Evolutionary conservation across 768 basidiomycete species (phyloP), one percentile per base, ranked within the genome.

Genomic region (Mycena maculata): DNA sequence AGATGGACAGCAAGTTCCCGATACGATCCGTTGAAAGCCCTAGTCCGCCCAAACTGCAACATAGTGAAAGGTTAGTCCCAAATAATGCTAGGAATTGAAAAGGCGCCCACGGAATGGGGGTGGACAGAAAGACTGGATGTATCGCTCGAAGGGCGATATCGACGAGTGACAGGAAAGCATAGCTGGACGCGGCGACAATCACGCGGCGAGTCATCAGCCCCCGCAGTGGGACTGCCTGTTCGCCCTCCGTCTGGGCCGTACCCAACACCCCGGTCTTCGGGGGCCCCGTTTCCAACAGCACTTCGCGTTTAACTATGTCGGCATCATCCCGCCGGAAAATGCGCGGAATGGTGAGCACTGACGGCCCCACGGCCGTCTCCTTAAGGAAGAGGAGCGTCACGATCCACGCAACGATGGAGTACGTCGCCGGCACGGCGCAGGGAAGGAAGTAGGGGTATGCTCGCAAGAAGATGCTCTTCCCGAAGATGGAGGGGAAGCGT

Each of bases 131-230:
- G 23, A 90, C 77, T 0, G 90, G 90, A 33, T 81, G 78, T 20
- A 82, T 62, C 5, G 76, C 74, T 38, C 74, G 77, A 54, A 75
- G 72, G 11, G 78, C 69, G 36, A 78, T 76, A 63, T 82, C 72
- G 25, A 91, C 74, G 42, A 92, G 82, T 7, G 92, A 87, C 28
- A 94, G 83, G 13, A 82, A 74, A 20, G 86, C 87, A 76, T 93
- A 94, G 74, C 92, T 93, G 38, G 84, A 82, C n/a, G 89, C 85
- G 2, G 91, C 87, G 39, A 92, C 77, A 44, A 92, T 72, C 8
- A 94, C 88, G 18, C 83, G 87, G 22, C 85, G 86, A n/a, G 83
- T 77, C 63, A 87, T 60, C 54, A 87, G 75, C n/a, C 75, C 69
- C 27, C 78, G 78, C 13, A 87, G 69, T 10, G 85, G 78, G 10